These are phyloP conservation scores for Microdochium bolleyi DNA, from an alignment of 2,329 filamentous ascomycete genomes.

Conservation along the genomic window DNA sequence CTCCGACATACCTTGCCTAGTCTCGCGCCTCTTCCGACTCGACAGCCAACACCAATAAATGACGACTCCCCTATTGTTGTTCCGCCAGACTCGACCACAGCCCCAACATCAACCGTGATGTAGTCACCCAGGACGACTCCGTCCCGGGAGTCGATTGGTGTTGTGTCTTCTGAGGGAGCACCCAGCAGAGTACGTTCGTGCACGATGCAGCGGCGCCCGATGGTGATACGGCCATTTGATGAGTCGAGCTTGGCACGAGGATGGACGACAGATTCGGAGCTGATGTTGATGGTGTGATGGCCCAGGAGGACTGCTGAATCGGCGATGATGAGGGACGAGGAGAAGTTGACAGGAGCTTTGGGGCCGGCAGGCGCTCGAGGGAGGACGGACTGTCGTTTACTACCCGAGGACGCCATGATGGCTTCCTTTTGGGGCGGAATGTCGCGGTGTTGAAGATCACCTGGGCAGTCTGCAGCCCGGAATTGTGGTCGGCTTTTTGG, in stretches of 20 bases:
- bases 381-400: slow-evolving; percentile 2
- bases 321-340: slow-evolving; percentile 51
- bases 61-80: slow-evolving; percentile 55
- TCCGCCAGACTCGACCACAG: slow-evolving; percentile 53
- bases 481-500: too few relatives aligned
- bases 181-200: slow-evolving; percentile 60
- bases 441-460: not conserved
- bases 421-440: too few relatives aligned
- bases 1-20: slow-evolving; percentile 48
- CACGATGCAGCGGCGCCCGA: slow-evolving; percentile 76
- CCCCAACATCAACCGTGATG: slow-evolving; percentile 52
- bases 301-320: slow-evolving; percentile 60
- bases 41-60: slow-evolving; percentile 50
- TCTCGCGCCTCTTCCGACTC: slow-evolving; percentile 50
- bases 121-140: slow-evolving; percentile 54
- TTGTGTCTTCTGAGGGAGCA: slow-evolving; percentile 24
- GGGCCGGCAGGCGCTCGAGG: slow-evolving; percentile 46
- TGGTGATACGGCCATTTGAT: slow-evolving; percentile 66
- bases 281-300: slow-evolving; percentile 69
- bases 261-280: slow-evolving; percentile 74
- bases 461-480: too few relatives aligned
- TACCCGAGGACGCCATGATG: not conserved
- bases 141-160: slow-evolving; percentile 21
- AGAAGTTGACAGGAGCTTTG: slow-evolving; percentile 54
- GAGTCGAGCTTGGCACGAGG: slow-evolving; percentile 76